These are phyloP conservation scores for Cylindrodendrum hubeiense DNA, from an alignment of 2,329 filamentous ascomycete genomes.

Conservation along the genomic window DNA sequence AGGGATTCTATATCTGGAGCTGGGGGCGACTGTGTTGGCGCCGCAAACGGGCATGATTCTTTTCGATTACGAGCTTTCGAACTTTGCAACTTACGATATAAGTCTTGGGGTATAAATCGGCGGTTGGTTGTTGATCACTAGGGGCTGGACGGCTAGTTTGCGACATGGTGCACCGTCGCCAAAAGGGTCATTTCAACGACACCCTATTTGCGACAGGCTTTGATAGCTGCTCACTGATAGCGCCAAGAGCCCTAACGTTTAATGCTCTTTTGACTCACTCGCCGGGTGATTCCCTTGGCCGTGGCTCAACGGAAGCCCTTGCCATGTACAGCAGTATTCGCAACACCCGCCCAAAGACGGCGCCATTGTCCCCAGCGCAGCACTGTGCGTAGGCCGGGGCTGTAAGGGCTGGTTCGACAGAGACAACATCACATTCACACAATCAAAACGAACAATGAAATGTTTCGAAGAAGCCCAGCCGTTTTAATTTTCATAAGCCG, in stretches of 20 bases:
- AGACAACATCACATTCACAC: background rate
- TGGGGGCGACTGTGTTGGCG: slow-evolving; percentile 8
- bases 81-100: background rate
- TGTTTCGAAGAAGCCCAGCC: slow-evolving; percentile 43
- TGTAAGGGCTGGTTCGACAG: too few relatives aligned
- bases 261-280: background rate
- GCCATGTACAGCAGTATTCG: background rate
- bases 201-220: background rate
- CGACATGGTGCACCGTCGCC: background rate
- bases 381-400: background rate
- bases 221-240: background rate
- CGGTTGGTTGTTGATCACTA: background rate
- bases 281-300: background rate
- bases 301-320: background rate
- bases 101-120: background rate
- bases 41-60: background rate
- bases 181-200: background rate
- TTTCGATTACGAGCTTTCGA: background rate
- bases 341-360: background rate
- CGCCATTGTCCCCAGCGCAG: background rate
- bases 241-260: background rate
- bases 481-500: slow-evolving; percentile 47
- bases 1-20: slow-evolving; percentile 13
- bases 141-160: background rate
- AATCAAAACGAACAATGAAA: too few relatives aligned